phyloP scores from a whole-genome alignment of 2,329 filamentous ascomycete species.

The Scytalidium sp. region DNA sequence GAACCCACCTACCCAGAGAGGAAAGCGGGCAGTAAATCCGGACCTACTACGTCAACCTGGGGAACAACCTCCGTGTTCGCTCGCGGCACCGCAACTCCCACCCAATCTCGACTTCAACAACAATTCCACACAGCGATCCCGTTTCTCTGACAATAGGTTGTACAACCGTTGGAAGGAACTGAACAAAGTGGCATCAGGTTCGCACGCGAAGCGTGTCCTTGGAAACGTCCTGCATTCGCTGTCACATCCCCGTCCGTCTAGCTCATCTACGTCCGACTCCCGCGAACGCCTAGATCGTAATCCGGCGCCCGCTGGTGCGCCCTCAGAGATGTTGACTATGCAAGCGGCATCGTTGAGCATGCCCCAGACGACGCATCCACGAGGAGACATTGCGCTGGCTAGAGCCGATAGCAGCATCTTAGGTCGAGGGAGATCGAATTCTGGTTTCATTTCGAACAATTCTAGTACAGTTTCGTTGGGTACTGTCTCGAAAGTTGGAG shows the following conservation, averaged over 20 bases:
- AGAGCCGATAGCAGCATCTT: background rate
- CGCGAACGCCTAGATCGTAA: background rate
- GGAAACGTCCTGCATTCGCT: constrained; percentile 27
- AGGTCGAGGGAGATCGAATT: background rate
- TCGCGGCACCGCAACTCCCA: background rate
- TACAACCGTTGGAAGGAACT: constrained; percentile 9
- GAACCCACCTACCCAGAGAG: background rate
- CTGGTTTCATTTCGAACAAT: background rate
- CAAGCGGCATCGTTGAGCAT: background rate
- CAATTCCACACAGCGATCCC: background rate
- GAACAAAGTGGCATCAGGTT: constrained; percentile 44
- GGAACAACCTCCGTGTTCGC: background rate
- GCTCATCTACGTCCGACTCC: background rate
- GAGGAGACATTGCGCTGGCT: background rate
- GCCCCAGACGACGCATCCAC: background rate
- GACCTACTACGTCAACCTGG: background rate
- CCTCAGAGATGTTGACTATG: background rate
- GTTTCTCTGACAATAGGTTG: constrained; percentile 9
- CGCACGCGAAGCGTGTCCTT: constrained; percentile 29
- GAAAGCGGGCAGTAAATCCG: background rate
- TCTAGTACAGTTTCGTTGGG: background rate
- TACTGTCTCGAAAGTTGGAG: background rate
- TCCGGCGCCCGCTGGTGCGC: background rate
- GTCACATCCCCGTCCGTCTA: constrained; percentile 10
- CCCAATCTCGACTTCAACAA: background rate